A percentile compares a stretch with the other conserved stretches of the same genome.
Conservation (phyloP, 2,329 filamentous ascomycete species). For the Cladosporium sphaerospermum region DNA sequence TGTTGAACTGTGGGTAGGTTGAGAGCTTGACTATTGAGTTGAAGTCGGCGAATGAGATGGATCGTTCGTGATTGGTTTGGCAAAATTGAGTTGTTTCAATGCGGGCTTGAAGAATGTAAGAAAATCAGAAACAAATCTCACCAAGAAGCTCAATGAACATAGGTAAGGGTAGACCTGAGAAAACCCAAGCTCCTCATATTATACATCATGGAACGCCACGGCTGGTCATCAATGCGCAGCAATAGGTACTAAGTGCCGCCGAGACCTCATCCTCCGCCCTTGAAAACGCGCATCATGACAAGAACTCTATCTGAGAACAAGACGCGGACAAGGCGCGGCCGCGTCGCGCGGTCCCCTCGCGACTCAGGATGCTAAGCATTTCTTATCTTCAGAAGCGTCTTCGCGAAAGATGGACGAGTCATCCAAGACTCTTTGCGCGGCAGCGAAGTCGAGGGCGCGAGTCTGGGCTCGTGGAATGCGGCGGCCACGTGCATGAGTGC, state of each 20-base stretch:
- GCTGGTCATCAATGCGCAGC: neutral
- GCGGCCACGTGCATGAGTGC: too few species aligned
- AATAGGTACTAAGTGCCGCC: neutral
- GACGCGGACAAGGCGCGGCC: neutral
- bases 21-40: neutral
- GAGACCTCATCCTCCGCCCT: neutral
- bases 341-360: neutral
- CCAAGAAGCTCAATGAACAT: too few species aligned
- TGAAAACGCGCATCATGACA: neutral
- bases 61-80: neutral
- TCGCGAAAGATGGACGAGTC: neutral
- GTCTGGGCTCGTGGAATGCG: too few species aligned
- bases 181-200: neutral
- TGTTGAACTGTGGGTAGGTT: neutral
- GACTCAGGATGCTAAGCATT: neutral
- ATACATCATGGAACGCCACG: neutral
- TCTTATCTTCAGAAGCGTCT: neutral
- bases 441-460: too few species aligned
- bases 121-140: too few species aligned
- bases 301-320: neutral
- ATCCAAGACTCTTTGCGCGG: too few species aligned
- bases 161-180: neutral
- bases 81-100: too few species aligned
- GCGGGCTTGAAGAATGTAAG: too few species aligned
- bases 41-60: neutral